phyloP scores from a whole-genome alignment of 192 early-diverging fungal species.

The Coemansia sp. region DNA sequence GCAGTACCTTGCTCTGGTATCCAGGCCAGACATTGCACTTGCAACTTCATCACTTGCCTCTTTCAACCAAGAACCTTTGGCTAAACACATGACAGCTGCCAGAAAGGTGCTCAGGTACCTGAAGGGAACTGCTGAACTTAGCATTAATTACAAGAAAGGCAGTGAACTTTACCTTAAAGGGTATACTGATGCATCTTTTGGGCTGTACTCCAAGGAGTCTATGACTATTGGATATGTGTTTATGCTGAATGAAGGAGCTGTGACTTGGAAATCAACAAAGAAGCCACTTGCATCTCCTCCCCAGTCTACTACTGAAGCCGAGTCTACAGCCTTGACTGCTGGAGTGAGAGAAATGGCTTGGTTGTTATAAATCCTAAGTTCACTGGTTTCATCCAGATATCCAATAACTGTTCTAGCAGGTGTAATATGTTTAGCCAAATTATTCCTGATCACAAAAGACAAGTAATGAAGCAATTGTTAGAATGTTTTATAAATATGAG shows the following conservation, averaged over 20 bases:
- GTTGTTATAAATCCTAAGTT: too few relatives aligned
- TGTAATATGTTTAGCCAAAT: too few relatives aligned
- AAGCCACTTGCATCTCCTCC: neutral
- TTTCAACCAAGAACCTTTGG: constrained; percentile 3
- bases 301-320: constrained; percentile 9
- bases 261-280: constrained; percentile 14
- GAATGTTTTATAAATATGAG: too few relatives aligned
- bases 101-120: constrained; percentile 17
- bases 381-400: too few relatives aligned
- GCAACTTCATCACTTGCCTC: constrained; percentile 10
- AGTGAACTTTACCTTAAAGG: neutral
- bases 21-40: constrained; percentile 10
- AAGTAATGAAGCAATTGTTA: too few relatives aligned
- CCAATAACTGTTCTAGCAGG: too few relatives aligned
- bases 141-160: constrained; percentile 4
- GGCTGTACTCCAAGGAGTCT: neutral
- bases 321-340: constrained; percentile 7
- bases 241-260: neutral
- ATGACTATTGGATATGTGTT: constrained; percentile 11
- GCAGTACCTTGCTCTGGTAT: constrained; percentile 13
- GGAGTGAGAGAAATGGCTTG: constrained; percentile 8
- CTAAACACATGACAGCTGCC: constrained; percentile 5
- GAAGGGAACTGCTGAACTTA: constrained; percentile 7
- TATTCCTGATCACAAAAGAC: too few relatives aligned
- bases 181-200: constrained; percentile 11